Evolutionary conservation across 176 grass and related monocot species (phyloP), one percentile per base, ranked within the genome.

Genomic region (Guadua angustifolia): DNA sequence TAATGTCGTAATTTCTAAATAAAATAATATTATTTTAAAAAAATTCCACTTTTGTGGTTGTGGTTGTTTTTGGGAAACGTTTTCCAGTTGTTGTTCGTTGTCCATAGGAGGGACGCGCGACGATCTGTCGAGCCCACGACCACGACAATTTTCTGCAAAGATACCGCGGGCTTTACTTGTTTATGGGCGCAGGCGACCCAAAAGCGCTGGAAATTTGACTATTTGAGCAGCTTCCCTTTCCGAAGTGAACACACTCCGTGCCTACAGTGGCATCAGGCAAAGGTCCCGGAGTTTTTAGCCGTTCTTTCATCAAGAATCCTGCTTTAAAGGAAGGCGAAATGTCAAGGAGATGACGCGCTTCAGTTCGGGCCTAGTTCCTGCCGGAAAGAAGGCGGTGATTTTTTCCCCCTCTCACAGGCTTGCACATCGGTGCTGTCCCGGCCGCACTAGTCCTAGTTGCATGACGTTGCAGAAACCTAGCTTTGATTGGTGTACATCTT

Each of bases 141-240:
- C 26, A 16, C 26, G 26, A 66, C 66, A 36, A 69, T 74, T 83
- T 74, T 61, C n/a, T 60, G 79, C 84, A 74, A 79, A 79, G 79
- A 83, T 83, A 60, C 19, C 64, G 6, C 13, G 66, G 26, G 49
- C 32, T 79, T 90, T 47, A n/a, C 40, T 63, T 3, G 5, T 36
- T 59, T 14, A 38, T 69, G 39, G 61, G 71, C 39, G 26, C 26
- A 22, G 47, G 84, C 58, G 8, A 77, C 9, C 73, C 9, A 38
- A 86, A 85, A 63, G 57, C 65, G 19, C 24, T 17, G 17, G 6
- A 38, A 49, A 66, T 42, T 32, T n/a, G 26, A 78, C 46, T 8
- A 1, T 10, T 1, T 9, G 26, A 1, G 55, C 57, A 57, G 66
- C 4, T 77, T 83, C 24, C 79, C 40, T 75, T 90, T 74, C 50